Percentiles rank a stretch among this genome's conserved stretches.
These are phyloP conservation scores for Globisporangium rhizosaccharum DNA, from an alignment of 352 stramenopile genomes.

Conservation along the genomic window DNA sequence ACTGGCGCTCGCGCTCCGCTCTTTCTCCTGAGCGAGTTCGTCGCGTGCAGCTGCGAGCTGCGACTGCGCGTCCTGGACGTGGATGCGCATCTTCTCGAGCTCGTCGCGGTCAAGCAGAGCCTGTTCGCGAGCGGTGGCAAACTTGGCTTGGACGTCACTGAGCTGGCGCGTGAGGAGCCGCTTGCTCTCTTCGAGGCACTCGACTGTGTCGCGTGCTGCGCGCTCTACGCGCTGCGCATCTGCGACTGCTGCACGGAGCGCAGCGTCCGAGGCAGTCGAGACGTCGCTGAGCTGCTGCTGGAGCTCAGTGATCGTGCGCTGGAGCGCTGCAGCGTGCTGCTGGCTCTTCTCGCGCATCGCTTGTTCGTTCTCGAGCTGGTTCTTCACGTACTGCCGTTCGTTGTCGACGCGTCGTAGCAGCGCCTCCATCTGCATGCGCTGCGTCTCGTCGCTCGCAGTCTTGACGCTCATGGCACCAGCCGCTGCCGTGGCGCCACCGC, in stretches of 20 bases:
- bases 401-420: slow-evolving; percentile 68
- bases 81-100: slow-evolving; percentile 45
- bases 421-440: slow-evolving; percentile 78
- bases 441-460: slow-evolving; percentile 69
- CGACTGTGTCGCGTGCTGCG: slow-evolving; percentile 28
- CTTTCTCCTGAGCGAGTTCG: slow-evolving; percentile 50
- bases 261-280: slow-evolving; percentile 31
- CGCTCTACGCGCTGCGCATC: slow-evolving; percentile 34
- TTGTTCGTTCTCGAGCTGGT: slow-evolving; percentile 53
- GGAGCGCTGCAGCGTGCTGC: slow-evolving; percentile 28
- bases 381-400: slow-evolving; percentile 79
- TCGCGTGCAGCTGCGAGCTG: slow-evolving; percentile 42
- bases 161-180: slow-evolving; percentile 41
- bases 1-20: slow-evolving; percentile 38
- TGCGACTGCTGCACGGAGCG: slow-evolving; percentile 23
- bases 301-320: slow-evolving; percentile 38
- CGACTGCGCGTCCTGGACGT: slow-evolving; percentile 37
- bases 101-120: slow-evolving; percentile 57
- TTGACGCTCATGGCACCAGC: slow-evolving; percentile 47
- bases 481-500: background rate
- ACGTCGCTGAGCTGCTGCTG: slow-evolving; percentile 32
- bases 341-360: slow-evolving; percentile 42
- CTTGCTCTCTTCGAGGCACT: slow-evolving; percentile 51
- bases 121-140: slow-evolving; percentile 48
- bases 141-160: slow-evolving; percentile 58